These are phyloP conservation scores for Mallotus repandus DNA, from an alignment of 441 rosid species.

Conservation along the genomic window DNA sequence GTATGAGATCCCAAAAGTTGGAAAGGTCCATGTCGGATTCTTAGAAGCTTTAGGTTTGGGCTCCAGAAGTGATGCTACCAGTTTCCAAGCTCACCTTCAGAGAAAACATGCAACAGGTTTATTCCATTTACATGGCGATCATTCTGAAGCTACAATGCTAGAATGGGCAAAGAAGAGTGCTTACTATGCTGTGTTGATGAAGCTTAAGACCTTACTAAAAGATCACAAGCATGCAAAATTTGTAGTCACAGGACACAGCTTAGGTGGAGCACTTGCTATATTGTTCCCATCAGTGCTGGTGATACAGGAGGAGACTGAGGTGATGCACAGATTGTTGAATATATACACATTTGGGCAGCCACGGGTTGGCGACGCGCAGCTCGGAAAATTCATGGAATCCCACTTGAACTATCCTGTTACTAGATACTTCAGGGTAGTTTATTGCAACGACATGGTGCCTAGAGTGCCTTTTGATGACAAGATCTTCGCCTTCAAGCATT, in stretches of 20 bases:
- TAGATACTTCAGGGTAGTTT: conserved; percentile 71
- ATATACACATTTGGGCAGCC: conserved; percentile 87
- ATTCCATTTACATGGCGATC: background rate
- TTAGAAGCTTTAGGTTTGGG: conserved; percentile 27
- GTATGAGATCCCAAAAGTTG: conserved; percentile 66
- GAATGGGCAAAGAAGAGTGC: conserved; percentile 45
- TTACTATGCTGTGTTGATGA: conserved; percentile 43
- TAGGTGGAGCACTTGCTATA: conserved; percentile 80
- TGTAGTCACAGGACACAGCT: conserved; percentile 75
- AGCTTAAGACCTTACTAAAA: conserved; percentile 54
- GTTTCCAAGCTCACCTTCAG: conserved; percentile 13
- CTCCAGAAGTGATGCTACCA: background rate
- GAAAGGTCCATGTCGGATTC: conserved; percentile 80
- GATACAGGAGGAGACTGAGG: conserved; percentile 53
- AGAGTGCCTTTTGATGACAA: conserved; percentile 74
- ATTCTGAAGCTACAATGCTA: background rate
- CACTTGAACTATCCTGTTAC: conserved; percentile 48
- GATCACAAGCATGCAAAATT: conserved; percentile 66
- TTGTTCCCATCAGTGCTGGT: conserved; percentile 57
- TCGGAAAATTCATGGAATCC: conserved; percentile 55
- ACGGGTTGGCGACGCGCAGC: conserved; percentile 56
- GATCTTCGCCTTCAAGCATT: conserved; percentile 67
- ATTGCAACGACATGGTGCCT: conserved; percentile 72
- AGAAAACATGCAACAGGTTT: background rate
- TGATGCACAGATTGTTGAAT: conserved; percentile 53